These are phyloP conservation scores for Rutstroemia sp. DNA, from an alignment of 2,329 filamentous ascomycete species.

Conservation along the genomic window DNA sequence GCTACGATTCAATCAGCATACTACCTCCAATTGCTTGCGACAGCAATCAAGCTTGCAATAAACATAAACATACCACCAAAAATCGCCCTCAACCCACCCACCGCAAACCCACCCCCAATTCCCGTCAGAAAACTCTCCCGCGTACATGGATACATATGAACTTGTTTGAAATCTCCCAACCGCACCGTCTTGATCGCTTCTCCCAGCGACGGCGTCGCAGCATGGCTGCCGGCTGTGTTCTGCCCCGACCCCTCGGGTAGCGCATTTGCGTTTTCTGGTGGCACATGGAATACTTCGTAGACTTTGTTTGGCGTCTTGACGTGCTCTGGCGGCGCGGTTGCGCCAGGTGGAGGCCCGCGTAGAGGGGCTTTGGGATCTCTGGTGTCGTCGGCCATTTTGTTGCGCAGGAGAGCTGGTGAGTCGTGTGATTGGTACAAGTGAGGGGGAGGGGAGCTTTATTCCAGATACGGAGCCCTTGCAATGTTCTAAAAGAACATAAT, in stretches of 20 bases:
- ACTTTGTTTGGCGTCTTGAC: constrained; percentile 30
- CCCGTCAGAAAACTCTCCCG: constrained; percentile 76
- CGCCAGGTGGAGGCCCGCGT: constrained; percentile 31
- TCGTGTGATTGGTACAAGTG: not conserved
- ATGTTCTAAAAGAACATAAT: not conserved
- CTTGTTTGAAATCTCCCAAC: constrained; percentile 58
- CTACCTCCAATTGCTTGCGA: not conserved
- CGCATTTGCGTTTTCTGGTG: constrained; percentile 26
- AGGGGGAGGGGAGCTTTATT: constrained; percentile 3
- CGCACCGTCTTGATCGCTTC: constrained; percentile 64
- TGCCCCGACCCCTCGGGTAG: constrained; percentile 28
- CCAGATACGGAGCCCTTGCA: too few species aligned
- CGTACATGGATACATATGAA: constrained; percentile 77
- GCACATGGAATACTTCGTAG: constrained; percentile 34
- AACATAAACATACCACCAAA: constrained; percentile 54
- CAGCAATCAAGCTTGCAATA: not conserved
- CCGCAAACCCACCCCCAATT: constrained; percentile 69
- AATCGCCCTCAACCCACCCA: constrained; percentile 68
- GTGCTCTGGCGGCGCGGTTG: constrained; percentile 30
- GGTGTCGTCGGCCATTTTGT: constrained; percentile 31
- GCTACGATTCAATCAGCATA: constrained; percentile 33
- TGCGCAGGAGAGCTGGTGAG: not conserved
- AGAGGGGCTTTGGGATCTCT: constrained; percentile 23
- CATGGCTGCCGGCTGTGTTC: constrained; percentile 27
- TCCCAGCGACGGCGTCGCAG: constrained; percentile 36